Evolutionary conservation across 2,329 filamentous ascomycete genomes (phyloP).

Genomic region (Tolypocladium album): DNA sequence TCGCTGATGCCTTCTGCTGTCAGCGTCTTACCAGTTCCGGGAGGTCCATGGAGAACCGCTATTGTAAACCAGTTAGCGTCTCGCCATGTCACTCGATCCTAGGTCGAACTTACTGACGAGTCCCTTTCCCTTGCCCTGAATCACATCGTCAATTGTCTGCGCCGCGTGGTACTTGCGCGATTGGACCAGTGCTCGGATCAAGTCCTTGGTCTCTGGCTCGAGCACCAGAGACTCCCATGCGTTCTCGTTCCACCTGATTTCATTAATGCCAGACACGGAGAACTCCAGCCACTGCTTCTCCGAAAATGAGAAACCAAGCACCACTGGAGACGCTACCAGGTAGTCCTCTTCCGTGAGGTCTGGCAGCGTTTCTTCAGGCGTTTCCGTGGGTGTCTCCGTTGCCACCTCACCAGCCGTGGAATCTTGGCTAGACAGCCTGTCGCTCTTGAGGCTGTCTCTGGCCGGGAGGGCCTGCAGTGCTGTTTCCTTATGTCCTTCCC

Average conservation of each 20-base stretch:
- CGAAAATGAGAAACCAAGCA: slow-evolving; percentile 76
- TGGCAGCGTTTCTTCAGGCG: slow-evolving; percentile 4
- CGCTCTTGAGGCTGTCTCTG: slow-evolving; percentile 9
- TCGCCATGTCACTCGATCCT: neutral
- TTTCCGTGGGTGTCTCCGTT: slow-evolving; percentile 5
- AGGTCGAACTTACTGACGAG: slow-evolving; percentile 46
- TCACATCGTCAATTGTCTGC: slow-evolving; percentile 73
- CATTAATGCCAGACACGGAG: slow-evolving; percentile 63
- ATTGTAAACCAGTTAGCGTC: neutral
- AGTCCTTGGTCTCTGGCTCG: slow-evolving; percentile 45
- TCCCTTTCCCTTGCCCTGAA: slow-evolving; percentile 76
- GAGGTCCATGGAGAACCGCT: slow-evolving; percentile 71
- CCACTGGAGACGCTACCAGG: slow-evolving; percentile 71
- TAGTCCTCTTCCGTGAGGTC: slow-evolving; percentile 56
- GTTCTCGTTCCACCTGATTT: slow-evolving; percentile 75
- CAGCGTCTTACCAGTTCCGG: slow-evolving; percentile 80
- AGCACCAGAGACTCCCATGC: slow-evolving; percentile 79
- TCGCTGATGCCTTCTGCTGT: slow-evolving; percentile 83
- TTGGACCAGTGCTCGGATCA: slow-evolving; percentile 68
- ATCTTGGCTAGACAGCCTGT: neutral
- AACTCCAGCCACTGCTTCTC: slow-evolving; percentile 91
- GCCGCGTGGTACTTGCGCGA: slow-evolving; percentile 75
- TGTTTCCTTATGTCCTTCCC: slow-evolving; percentile 26
- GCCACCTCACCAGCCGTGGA: slow-evolving; percentile 1
- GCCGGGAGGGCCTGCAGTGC: slow-evolving; percentile 43